Percentiles rank a stretch among this genome's conserved stretches.
Conservation (phyloP, 163 green algal species). For the Volvox carteri region DNA sequence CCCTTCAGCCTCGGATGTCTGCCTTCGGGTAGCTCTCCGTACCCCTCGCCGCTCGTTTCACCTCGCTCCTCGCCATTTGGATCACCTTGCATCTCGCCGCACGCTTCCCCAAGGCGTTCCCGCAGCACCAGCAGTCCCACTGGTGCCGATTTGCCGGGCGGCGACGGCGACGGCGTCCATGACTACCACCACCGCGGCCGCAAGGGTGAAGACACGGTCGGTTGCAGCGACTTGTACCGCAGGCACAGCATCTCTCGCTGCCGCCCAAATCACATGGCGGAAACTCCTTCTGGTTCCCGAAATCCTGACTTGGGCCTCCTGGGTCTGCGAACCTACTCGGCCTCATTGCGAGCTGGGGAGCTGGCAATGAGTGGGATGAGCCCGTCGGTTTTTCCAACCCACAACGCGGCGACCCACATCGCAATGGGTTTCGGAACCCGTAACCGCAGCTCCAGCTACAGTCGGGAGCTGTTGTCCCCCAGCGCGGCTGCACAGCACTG, state of each 20-base stretch:
- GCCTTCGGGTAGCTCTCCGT: not conserved
- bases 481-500: not conserved
- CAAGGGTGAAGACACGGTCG: too few species aligned
- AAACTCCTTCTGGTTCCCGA: too few species aligned
- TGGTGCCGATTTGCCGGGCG: not conserved
- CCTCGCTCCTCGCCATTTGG: not conserved
- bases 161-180: not conserved
- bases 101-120: not conserved
- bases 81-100: not conserved
- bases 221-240: not conserved
- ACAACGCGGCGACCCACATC: too few species aligned
- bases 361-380: too few species aligned
- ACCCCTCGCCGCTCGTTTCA: not conserved
- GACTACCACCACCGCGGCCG: too few species aligned
- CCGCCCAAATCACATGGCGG: too few species aligned
- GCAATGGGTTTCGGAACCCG: not conserved
- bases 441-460: not conserved
- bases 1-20: not conserved
- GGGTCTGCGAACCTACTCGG: too few species aligned
- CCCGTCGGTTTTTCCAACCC: too few species aligned
- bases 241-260: not conserved
- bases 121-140: slow-evolving; percentile 5
- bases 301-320: too few species aligned
- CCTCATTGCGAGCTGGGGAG: too few species aligned
- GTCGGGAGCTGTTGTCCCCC: not conserved